phyloP scores from a whole-genome alignment of 2,329 filamentous ascomycete genomes.

The Sordariomycetes sp. region DNA sequence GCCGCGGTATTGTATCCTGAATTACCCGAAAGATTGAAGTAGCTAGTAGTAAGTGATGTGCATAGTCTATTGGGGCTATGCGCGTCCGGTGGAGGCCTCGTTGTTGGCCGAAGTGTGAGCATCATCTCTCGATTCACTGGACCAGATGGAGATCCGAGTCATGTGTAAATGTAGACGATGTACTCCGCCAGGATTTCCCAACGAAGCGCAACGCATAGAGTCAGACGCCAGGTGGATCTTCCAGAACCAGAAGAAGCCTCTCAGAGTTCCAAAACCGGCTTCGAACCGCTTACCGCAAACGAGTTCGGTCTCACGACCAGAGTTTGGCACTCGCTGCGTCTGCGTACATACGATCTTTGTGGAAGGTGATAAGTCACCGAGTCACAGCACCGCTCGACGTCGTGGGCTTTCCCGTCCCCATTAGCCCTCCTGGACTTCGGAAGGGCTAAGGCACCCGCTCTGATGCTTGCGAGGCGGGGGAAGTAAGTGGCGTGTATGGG shows the following conservation, averaged over 20 bases:
- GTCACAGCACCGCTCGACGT: not conserved
- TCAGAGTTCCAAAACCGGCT: not conserved
- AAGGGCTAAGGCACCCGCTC: not conserved
- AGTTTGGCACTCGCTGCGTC: not conserved
- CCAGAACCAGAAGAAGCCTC: not conserved
- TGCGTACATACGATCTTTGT: constrained; percentile 2
- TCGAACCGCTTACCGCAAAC: not conserved
- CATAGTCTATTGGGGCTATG: too few relatives aligned
- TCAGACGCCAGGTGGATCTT: not conserved
- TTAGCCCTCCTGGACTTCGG: not conserved
- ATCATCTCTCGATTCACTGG: too few relatives aligned
- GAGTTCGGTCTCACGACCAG: not conserved
- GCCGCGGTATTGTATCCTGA: not conserved
- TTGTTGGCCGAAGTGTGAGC: too few relatives aligned
- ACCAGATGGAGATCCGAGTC: too few relatives aligned
- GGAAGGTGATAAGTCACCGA: constrained; percentile 1
- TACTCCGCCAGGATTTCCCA: too few relatives aligned
- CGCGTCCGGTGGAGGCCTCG: too few relatives aligned
- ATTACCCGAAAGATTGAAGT: not conserved
- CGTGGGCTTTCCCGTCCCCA: not conserved
- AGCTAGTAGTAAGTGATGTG: too few relatives aligned
- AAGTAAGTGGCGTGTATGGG: too few relatives aligned
- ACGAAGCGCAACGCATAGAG: too few relatives aligned
- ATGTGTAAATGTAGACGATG: too few relatives aligned
- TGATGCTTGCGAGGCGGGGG: too few relatives aligned